Percentiles rank a stretch among this genome's conserved stretches.
phyloP scores from a whole-genome alignment of 2,329 filamentous ascomycete species.

The Didymellaceae sp. region DNA sequence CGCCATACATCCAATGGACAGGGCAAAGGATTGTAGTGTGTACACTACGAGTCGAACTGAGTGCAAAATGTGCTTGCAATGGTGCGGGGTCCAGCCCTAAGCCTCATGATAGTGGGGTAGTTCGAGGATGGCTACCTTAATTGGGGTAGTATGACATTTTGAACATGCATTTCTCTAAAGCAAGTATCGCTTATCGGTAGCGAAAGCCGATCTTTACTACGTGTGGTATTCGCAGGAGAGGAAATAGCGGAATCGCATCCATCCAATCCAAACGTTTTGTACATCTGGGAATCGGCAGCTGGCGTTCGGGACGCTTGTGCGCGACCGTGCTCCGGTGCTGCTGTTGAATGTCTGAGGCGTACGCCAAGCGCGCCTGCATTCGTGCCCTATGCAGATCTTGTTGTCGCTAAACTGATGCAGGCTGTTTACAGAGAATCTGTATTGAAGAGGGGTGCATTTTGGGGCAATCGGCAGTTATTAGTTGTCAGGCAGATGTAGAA shows the following conservation, averaged over 20 bases:
- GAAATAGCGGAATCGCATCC: conserved; percentile 3
- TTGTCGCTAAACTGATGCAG: too few species aligned
- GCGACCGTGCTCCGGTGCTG: conserved; percentile 1
- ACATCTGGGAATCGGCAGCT: neutral
- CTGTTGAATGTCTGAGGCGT: neutral
- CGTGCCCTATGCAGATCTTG: too few species aligned
- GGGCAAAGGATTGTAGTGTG: neutral
- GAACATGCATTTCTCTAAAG: conserved; percentile 2
- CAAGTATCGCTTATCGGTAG: conserved; percentile 8
- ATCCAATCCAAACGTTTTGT: conserved; percentile 1
- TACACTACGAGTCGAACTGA: neutral
- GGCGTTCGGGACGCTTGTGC: conserved; percentile 2
- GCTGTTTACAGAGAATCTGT: too few species aligned
- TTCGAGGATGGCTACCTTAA: neutral
- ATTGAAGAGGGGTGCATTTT: too few species aligned
- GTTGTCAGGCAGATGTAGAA: too few species aligned
- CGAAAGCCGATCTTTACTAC: conserved; percentile 8
- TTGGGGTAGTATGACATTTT: conserved; percentile 3
- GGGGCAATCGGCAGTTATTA: too few species aligned
- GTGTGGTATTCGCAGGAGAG: neutral
- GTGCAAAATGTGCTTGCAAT: neutral
- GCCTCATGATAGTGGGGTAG: neutral
- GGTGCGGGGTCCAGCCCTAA: conserved; percentile 13
- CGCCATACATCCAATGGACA: neutral
- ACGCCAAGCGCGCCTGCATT: neutral